Evolutionary conservation across 2,329 filamentous ascomycete genomes (phyloP).

Genomic region (Calonectria crousiana): DNA sequence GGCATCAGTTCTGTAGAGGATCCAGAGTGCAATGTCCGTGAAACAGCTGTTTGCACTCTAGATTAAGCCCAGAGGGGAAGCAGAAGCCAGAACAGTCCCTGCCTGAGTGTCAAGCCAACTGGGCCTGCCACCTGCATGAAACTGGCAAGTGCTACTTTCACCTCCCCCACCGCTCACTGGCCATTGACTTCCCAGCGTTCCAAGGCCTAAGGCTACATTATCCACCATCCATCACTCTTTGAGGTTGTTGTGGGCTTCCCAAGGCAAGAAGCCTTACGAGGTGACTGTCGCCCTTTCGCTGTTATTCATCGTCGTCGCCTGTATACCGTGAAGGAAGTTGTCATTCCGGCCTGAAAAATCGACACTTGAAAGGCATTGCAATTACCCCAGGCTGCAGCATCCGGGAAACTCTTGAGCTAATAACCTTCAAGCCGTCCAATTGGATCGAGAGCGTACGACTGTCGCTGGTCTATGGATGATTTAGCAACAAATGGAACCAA

Average conservation of each 20-base stretch:
- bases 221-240: not conserved
- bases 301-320: not conserved
- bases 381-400: not conserved
- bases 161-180: constrained; percentile 9
- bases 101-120: not conserved
- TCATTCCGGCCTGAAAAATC: no score
- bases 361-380: not conserved
- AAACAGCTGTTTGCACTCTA: constrained; percentile 31
- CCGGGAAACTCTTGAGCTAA: not conserved
- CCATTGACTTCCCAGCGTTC: not conserved
- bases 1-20: constrained; percentile 40
- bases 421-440: not conserved
- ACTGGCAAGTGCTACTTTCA: constrained; percentile 2
- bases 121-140: not conserved
- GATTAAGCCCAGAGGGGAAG: not conserved
- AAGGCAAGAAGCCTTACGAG: not conserved
- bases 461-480: not conserved
- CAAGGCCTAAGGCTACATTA: not conserved
- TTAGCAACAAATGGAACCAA: not conserved
- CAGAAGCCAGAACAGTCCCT: not conserved
- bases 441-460: not conserved
- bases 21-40: constrained; percentile 45
- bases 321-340: not conserved
- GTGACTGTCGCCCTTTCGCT: not conserved
- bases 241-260: not conserved